phyloP scores from a whole-genome alignment of 129 eudicot species.

The Solidago caesia region DNA sequence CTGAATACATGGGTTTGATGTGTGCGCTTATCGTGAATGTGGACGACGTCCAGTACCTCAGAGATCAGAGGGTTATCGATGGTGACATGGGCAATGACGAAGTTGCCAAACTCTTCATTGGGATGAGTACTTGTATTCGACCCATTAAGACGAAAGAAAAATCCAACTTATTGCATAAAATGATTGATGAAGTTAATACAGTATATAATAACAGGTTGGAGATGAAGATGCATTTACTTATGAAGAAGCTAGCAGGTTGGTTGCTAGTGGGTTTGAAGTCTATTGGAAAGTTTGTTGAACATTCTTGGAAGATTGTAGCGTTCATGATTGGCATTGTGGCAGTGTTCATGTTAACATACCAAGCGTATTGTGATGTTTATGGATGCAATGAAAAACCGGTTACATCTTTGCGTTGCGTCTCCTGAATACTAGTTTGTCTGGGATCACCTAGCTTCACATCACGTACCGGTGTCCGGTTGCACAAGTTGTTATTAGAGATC shows the following conservation, averaged over 20 bases:
- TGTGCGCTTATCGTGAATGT: slow-evolving; percentile 40
- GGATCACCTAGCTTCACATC: no score
- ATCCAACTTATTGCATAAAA: slow-evolving; percentile 11
- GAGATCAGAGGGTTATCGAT: slow-evolving; percentile 12
- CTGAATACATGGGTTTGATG: slow-evolving; percentile 42
- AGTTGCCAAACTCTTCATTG: slow-evolving; percentile 38
- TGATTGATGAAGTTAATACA: background rate
- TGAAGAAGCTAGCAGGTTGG: slow-evolving; percentile 3
- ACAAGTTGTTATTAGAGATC: no score
- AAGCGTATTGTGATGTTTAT: slow-evolving; percentile 9
- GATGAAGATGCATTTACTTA: background rate
- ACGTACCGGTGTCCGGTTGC: no score
- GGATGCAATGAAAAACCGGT: background rate
- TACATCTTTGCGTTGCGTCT: background rate
- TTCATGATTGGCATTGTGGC: slow-evolving; percentile 1
- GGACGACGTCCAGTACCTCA: slow-evolving; percentile 34
- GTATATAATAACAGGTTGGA: background rate
- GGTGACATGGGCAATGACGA: slow-evolving; percentile 23
- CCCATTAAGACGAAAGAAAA: background rate
- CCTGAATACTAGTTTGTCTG: background rate
- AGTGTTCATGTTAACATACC: background rate
- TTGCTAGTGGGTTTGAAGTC: slow-evolving; percentile 7
- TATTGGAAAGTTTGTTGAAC: background rate
- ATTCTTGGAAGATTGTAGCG: slow-evolving; percentile 15
- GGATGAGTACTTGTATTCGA: slow-evolving; percentile 27